phyloP scores from a whole-genome alignment of 208 protist genomes.

The Paratrypanosoma confusum region DNA sequence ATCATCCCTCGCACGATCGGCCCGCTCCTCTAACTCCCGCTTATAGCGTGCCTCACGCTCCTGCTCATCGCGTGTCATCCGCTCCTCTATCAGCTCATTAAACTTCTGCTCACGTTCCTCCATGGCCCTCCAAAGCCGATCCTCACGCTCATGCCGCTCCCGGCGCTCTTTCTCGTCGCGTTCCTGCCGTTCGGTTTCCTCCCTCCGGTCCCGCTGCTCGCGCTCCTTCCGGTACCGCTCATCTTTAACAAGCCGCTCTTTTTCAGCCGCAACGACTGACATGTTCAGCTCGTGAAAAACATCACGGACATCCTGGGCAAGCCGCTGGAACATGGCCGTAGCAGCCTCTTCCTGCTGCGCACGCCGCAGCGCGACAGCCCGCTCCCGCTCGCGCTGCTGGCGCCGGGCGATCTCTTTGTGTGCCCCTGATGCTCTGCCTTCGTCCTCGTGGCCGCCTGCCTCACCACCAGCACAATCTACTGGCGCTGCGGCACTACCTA shows the following conservation, averaged over 20 bases:
- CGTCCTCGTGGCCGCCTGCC: slow-evolving; percentile 2
- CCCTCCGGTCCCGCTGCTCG: slow-evolving; percentile 52
- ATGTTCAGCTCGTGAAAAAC: slow-evolving; percentile 88
- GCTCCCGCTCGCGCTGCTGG: slow-evolving; percentile 58
- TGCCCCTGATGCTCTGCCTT: neutral
- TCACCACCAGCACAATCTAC: neutral
- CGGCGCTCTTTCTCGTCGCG: slow-evolving; percentile 54
- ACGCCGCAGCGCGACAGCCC: slow-evolving; percentile 41
- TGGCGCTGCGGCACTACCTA: too few relatives aligned
- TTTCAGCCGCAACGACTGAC: slow-evolving; percentile 80
- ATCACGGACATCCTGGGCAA: slow-evolving; percentile 81
- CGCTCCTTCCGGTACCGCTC: slow-evolving; percentile 82
- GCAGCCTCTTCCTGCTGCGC: slow-evolving; percentile 75
- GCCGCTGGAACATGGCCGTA: slow-evolving; percentile 65
- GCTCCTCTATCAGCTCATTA: slow-evolving; percentile 32
- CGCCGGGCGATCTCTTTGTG: slow-evolving; percentile 38
- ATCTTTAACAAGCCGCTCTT: slow-evolving; percentile 85
- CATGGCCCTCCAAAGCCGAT: slow-evolving; percentile 48
- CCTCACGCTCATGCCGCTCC: slow-evolving; percentile 67
- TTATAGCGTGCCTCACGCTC: slow-evolving; percentile 66
- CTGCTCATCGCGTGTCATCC: slow-evolving; percentile 51
- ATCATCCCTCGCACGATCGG: slow-evolving; percentile 48
- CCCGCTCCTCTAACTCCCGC: slow-evolving; percentile 72
- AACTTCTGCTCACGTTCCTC: slow-evolving; percentile 66
- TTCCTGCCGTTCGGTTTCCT: slow-evolving; percentile 48